Percentiles rank a stretch among this genome's conserved stretches.
Conservation (phyloP, 1,284 basidiomycete genomes). For the Trichosporon sp. region DNA sequence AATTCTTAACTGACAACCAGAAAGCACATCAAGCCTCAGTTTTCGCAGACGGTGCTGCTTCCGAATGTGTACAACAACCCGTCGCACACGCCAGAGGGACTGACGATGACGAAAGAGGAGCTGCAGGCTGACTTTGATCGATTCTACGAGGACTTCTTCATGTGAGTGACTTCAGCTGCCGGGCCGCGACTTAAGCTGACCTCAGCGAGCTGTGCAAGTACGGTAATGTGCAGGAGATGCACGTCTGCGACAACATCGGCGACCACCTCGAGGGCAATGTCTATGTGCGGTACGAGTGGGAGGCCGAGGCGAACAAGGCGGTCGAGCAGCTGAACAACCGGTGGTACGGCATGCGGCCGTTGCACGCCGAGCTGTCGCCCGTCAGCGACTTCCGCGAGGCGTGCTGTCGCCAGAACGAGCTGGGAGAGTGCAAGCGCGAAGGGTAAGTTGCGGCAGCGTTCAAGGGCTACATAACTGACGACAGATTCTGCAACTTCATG, state of each 20-base stretch:
- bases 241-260: slow-evolving; percentile 98
- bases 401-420: slow-evolving; percentile 96
- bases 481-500: slow-evolving; percentile 92
- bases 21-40: slow-evolving; percentile 95
- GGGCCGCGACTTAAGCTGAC: not conserved
- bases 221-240: slow-evolving; percentile 89
- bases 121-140: slow-evolving; percentile 94
- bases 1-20: slow-evolving; percentile 49
- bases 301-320: slow-evolving; percentile 90
- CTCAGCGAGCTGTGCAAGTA: slow-evolving; percentile 77
- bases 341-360: slow-evolving; percentile 94
- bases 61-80: slow-evolving; percentile 99
- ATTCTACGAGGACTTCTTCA: slow-evolving; percentile 91
- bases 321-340: slow-evolving; percentile 90
- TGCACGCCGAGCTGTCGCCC: slow-evolving; percentile 97
- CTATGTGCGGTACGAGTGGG: slow-evolving; percentile 97
- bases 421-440: slow-evolving; percentile 91
- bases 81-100: slow-evolving; percentile 76
- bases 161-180: slow-evolving; percentile 43
- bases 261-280: slow-evolving; percentile 99
- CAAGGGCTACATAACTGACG: slow-evolving; percentile 43
- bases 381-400: slow-evolving; percentile 99
- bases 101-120: slow-evolving; percentile 59
- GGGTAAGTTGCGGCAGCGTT: slow-evolving; percentile 53
- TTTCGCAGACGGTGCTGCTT: slow-evolving; percentile 93